phyloP scores from a whole-genome alignment of 352 stramenopile genomes.

The Phytophthora tubulina region DNA sequence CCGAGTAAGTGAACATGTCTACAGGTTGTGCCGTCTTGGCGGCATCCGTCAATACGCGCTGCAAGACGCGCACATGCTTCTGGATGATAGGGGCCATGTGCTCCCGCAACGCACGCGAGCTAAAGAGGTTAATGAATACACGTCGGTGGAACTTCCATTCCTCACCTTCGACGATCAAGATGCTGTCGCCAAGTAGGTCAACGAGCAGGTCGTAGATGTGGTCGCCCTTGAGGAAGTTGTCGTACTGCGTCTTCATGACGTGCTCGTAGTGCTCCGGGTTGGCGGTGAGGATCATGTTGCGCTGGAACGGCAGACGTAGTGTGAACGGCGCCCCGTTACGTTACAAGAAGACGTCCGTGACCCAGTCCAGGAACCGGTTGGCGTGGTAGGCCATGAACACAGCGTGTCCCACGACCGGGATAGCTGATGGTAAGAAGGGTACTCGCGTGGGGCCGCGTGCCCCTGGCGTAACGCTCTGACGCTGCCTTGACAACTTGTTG shows the following conservation, averaged over 20 bases:
- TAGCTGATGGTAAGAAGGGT: conserved; percentile 40
- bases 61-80: conserved; percentile 47
- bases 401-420: conserved; percentile 45
- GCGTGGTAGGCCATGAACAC: conserved; percentile 40
- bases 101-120: conserved; percentile 53
- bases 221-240: conserved; percentile 79
- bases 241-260: conserved; percentile 71
- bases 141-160: conserved; percentile 81
- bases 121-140: conserved; percentile 91
- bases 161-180: conserved; percentile 73
- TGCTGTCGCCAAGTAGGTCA: conserved; percentile 77
- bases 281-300: conserved; percentile 42
- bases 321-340: conserved; percentile 35
- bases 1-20: conserved; percentile 35
- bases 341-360: conserved; percentile 34
- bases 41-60: conserved; percentile 30
- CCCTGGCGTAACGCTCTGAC: conserved; percentile 30
- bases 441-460: conserved; percentile 25
- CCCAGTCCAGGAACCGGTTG: conserved; percentile 43
- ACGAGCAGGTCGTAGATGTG: conserved; percentile 49
- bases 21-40: conserved; percentile 5
- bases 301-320: conserved; percentile 36
- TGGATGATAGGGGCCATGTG: conserved; percentile 59
- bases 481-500: conserved; percentile 34
- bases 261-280: conserved; percentile 56